Evolutionary conservation across 2,329 filamentous ascomycete genomes (phyloP), one percentile per base, ranked within the genome.

Genomic region (Graphium sp.): DNA sequence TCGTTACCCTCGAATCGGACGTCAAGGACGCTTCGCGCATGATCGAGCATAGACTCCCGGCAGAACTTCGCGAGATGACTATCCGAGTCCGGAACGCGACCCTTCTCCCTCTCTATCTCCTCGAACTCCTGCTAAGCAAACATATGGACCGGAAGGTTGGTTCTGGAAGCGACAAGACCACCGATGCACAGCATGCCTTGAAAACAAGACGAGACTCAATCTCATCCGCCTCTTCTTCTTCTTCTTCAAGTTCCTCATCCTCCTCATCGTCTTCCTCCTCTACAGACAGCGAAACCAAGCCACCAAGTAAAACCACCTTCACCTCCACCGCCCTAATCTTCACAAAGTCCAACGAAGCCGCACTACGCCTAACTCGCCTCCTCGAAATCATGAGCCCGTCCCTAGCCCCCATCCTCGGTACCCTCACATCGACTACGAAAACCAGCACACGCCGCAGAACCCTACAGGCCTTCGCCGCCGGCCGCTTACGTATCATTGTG

Each of bases 331-430:
- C 77, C 8, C 62, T 95, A 20, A 73, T 95, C 38, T 95, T 95
- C 48, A 85, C 84, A 26, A 83, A 83, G 41, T 91, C 81, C 32
- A 93, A 87, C 46, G 84, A 93, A 48, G 72, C 76, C 12, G 82
- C 87, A 2, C 65, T 80, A n/a, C 78, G 89, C 33, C 66, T 95
- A n/a, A 74, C 79, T 2, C 77, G 82, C 13, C 70, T 95, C 0
- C 60, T 95, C 8, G 55, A 60, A 2, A 56, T 85, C 2, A 59
- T 92, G 14, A 60, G 69, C 12, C 72, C 74, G 1, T 47, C 58
- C 0, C 55, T 77, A 19, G 55, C 63, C 3, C 43, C 56, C 2
- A 54, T 63, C 23, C 66, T 81, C 30, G 72, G 71, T 34, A 82
- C 75, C 0, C 66, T 89, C 35, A 81, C 81, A 10, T 85, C 81